Percentiles rank a stretch among this genome's conserved stretches.
phyloP scores from a whole-genome alignment of 371 early-diverging fungal genomes.

The Dichotomocladium elegans region DNA sequence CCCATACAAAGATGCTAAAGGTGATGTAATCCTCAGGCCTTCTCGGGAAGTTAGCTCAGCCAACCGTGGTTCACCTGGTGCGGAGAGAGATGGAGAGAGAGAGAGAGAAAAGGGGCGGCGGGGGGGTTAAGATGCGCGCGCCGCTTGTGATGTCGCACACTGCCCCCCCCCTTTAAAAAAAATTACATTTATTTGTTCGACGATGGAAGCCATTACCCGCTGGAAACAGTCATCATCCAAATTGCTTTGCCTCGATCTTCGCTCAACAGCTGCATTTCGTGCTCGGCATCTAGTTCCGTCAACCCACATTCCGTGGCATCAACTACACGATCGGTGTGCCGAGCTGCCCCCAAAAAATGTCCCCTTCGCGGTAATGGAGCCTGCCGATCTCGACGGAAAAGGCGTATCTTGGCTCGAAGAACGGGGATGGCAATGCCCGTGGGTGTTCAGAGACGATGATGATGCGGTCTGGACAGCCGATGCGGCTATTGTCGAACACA shows the following conservation, averaged over 20 bases:
- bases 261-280: conserved; percentile 15
- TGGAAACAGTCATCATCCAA: conserved; percentile 13
- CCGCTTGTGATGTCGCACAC: no score
- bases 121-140: no score
- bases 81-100: no score
- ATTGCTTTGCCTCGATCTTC: conserved; percentile 31
- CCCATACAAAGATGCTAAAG: no score
- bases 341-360: conserved; percentile 39
- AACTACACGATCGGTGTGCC: conserved; percentile 23
- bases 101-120: no score
- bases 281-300: conserved; percentile 24
- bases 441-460: conserved; percentile 28
- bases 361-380: conserved; percentile 39
- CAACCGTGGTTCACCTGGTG: no score
- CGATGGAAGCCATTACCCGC: conserved; percentile 4
- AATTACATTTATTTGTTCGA: no score
- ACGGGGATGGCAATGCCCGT: conserved; percentile 36
- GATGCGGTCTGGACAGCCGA: conserved; percentile 5
- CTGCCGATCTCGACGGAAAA: conserved; percentile 6
- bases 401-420: conserved; percentile 21
- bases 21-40: no score
- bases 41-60: no score
- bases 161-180: no score
- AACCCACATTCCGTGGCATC: conserved; percentile 35
- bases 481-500: background rate